These are phyloP conservation scores for Botryotinia calthae DNA, from an alignment of 2,329 filamentous ascomycete genomes.

Conservation along the genomic window DNA sequence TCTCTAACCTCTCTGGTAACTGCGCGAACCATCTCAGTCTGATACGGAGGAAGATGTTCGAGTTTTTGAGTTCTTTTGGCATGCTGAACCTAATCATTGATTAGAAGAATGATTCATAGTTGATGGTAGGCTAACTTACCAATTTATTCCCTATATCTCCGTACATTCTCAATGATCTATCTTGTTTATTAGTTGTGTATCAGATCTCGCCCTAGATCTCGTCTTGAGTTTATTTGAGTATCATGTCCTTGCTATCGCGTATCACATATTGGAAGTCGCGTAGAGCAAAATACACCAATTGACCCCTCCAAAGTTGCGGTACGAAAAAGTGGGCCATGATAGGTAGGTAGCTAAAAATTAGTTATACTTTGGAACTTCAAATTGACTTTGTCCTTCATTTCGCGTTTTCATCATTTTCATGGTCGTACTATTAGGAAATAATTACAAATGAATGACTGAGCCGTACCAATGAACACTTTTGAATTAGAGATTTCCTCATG, in stretches of 20 bases:
- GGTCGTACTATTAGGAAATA: neutral
- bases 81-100: slow-evolving; percentile 72
- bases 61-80: slow-evolving; percentile 92
- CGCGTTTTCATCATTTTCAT: neutral
- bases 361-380: neutral
- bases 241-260: neutral
- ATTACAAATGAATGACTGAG: neutral
- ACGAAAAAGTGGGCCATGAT: neutral
- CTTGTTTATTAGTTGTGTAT: neutral
- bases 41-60: slow-evolving; percentile 82
- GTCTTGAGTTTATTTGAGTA: neutral
- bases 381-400: neutral
- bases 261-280: neutral
- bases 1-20: slow-evolving; percentile 91
- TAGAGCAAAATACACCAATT: neutral
- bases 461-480: neutral
- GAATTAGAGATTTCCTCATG: neutral
- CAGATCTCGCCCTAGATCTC: neutral
- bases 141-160: slow-evolving; percentile 69
- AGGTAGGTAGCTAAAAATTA: neutral
- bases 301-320: slow-evolving; percentile 6
- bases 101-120: neutral
- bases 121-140: slow-evolving; percentile 42
- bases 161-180: slow-evolving; percentile 52
- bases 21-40: slow-evolving; percentile 83